These are phyloP conservation scores for Coemansia asiatica DNA, from an alignment of 192 early-diverging fungal species.

Conservation along the genomic window DNA sequence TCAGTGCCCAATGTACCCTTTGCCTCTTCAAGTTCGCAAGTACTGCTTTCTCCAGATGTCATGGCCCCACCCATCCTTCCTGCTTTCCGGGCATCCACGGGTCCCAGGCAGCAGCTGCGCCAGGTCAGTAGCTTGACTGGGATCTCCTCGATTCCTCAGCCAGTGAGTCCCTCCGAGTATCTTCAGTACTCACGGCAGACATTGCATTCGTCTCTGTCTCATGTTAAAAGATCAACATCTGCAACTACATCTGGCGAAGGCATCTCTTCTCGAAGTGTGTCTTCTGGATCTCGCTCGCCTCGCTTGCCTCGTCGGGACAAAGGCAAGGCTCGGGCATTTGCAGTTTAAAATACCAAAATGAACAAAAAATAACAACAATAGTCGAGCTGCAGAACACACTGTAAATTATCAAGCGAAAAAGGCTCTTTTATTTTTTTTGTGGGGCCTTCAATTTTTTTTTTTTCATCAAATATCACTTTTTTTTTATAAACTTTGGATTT, in stretches of 20 bases:
- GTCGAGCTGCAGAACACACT: background rate
- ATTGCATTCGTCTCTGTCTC: conserved; percentile 38
- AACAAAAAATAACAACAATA: too few species aligned
- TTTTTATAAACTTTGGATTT: background rate
- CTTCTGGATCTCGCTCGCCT: conserved; percentile 3
- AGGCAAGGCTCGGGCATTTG: conserved; percentile 43
- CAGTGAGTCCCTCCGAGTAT: conserved; percentile 48
- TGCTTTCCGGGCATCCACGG: conserved; percentile 25
- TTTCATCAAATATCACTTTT: background rate
- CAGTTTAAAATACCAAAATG: conserved; percentile 12
- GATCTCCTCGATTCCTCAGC: conserved; percentile 33
- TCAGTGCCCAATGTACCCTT: conserved; percentile 8
- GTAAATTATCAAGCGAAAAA: background rate
- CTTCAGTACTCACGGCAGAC: conserved; percentile 50
- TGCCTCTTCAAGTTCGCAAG: background rate
- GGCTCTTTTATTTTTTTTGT: background rate
- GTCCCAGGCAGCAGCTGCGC: conserved; percentile 24
- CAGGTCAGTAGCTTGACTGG: conserved; percentile 34
- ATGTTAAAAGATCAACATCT: conserved; percentile 9
- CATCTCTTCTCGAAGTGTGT: background rate
- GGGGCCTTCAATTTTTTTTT: background rate
- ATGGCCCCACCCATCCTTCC: conserved; percentile 22
- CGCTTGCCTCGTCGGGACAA: conserved; percentile 27
- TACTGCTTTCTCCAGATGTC: conserved; percentile 1
- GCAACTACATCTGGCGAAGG: background rate